These are phyloP conservation scores for Taphrina deformans DNA, from an alignment of 1,139 yeast species.

Conservation along the genomic window DNA sequence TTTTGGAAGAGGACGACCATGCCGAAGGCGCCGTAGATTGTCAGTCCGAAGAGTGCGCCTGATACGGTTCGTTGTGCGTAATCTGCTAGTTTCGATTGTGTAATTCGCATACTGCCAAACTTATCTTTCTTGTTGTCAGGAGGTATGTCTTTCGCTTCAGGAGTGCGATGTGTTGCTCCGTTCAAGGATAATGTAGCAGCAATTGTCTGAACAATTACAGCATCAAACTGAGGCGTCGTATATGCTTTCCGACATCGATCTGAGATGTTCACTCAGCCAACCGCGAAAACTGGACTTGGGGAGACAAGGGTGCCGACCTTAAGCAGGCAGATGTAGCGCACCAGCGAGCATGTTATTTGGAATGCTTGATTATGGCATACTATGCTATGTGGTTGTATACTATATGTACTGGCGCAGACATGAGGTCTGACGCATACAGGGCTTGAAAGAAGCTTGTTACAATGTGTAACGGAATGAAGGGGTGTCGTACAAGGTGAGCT, in stretches of 20 bases:
- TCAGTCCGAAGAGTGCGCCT: conserved; percentile 27
- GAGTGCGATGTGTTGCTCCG: too few species aligned
- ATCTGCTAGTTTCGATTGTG: conserved; percentile 28
- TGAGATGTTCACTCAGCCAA: too few species aligned
- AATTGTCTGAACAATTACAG: conserved; percentile 1
- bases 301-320: too few species aligned
- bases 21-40: conserved; percentile 27
- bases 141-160: too few species aligned
- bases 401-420: background rate
- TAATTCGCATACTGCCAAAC: too few species aligned
- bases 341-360: too few species aligned
- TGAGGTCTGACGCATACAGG: background rate
- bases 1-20: conserved; percentile 29
- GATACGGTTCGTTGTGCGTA: conserved; percentile 30
- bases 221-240: conserved; percentile 8
- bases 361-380: background rate
- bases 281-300: too few species aligned
- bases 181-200: too few species aligned
- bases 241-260: background rate
- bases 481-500: conserved; percentile 25
- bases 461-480: conserved; percentile 33
- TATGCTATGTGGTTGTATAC: background rate
- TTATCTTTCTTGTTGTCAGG: too few species aligned
- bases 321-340: too few species aligned
- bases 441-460: conserved; percentile 5